A percentile compares a stretch with the other conserved stretches of the same genome.
Evolutionary conservation across 495 filamentous ascomycete species (phyloP).

Genomic region (Hypoxylon fragiforme): DNA sequence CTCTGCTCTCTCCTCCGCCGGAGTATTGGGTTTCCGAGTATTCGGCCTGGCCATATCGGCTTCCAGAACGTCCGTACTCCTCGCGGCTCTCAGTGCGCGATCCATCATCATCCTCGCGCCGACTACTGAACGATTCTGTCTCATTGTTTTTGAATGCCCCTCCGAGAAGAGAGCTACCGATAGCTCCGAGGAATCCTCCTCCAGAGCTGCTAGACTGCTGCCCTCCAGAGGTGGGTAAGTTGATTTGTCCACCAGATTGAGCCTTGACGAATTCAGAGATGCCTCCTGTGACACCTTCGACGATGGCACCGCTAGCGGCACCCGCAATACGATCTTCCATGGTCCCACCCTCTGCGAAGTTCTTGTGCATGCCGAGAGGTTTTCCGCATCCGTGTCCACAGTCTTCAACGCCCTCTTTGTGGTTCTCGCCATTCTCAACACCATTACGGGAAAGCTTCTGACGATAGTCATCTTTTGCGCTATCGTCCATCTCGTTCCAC

Average conservation of each 20-base stretch:
- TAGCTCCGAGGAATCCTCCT: constrained; percentile 46
- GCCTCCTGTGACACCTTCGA: constrained; percentile 49
- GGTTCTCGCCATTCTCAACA: constrained; percentile 73
- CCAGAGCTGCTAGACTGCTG: constrained; percentile 33
- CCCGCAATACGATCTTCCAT: constrained; percentile 51
- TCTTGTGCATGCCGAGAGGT: constrained; percentile 53
- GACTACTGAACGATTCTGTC: constrained; percentile 45
- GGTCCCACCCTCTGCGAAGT: constrained; percentile 40
- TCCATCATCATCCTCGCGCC: constrained; percentile 43
- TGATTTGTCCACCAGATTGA: constrained; percentile 38
- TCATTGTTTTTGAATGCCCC: constrained; percentile 47
- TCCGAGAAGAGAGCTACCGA: constrained; percentile 53
- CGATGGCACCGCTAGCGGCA: constrained; percentile 49
- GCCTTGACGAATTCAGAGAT: constrained; percentile 40
- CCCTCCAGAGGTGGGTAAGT: constrained; percentile 33
- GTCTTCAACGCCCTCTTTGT: constrained; percentile 82
- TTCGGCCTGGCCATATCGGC: constrained; percentile 53
- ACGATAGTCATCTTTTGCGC: constrained; percentile 64
- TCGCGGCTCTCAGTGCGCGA: constrained; percentile 48
- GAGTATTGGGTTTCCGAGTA: constrained; percentile 47
- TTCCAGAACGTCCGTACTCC: constrained; percentile 50
- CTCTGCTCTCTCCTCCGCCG: constrained; percentile 47
- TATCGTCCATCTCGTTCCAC: constrained; percentile 71
- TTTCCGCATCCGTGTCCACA: constrained; percentile 80
- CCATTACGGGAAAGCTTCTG: constrained; percentile 74